Evolutionary conservation across 2,329 filamentous ascomycete species (phyloP).

Genomic region (Penicillium paneum): DNA sequence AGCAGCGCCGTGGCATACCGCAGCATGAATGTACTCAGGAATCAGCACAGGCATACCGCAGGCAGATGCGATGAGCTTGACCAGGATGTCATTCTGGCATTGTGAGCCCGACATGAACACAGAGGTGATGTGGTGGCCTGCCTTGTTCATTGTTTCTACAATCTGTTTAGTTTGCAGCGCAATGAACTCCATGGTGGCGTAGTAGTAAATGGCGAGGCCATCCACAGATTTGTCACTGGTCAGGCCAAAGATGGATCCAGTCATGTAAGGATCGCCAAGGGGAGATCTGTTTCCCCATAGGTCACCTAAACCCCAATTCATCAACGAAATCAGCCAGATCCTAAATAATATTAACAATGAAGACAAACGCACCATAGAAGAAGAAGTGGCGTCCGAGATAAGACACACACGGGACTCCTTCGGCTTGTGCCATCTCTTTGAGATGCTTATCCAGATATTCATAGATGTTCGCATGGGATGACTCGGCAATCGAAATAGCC

Average conservation of each 20-base stretch:
- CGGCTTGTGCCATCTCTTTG: constrained; percentile 67
- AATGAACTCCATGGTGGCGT: constrained; percentile 94
- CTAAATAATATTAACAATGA: too few species aligned
- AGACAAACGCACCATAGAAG: constrained; percentile 68
- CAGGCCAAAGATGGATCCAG: constrained; percentile 78
- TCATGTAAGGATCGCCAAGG: constrained; percentile 86
- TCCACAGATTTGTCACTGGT: constrained; percentile 80
- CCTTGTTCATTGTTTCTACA: constrained; percentile 84
- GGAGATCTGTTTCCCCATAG: constrained; percentile 92
- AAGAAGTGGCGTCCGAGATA: constrained; percentile 93
- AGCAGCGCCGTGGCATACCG: constrained; percentile 94
- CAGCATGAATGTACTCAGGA: constrained; percentile 88
- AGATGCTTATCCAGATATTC: constrained; percentile 91
- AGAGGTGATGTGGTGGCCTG: constrained; percentile 80
- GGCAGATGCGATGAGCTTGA: constrained; percentile 84
- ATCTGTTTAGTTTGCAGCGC: constrained; percentile 94
- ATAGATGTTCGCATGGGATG: constrained; percentile 84
- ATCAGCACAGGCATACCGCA: constrained; percentile 93
- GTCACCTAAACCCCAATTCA: constrained; percentile 46
- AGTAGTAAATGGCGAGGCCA: constrained; percentile 83
- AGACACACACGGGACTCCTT: constrained; percentile 70
- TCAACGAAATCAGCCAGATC: too few species aligned
- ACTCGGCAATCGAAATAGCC: constrained; percentile 73
- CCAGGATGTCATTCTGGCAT: constrained; percentile 91
- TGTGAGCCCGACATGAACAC: constrained; percentile 99